These are phyloP conservation scores for Chlorella sorokiniana DNA, from an alignment of 139 green algal genomes.

Conservation along the genomic window DNA sequence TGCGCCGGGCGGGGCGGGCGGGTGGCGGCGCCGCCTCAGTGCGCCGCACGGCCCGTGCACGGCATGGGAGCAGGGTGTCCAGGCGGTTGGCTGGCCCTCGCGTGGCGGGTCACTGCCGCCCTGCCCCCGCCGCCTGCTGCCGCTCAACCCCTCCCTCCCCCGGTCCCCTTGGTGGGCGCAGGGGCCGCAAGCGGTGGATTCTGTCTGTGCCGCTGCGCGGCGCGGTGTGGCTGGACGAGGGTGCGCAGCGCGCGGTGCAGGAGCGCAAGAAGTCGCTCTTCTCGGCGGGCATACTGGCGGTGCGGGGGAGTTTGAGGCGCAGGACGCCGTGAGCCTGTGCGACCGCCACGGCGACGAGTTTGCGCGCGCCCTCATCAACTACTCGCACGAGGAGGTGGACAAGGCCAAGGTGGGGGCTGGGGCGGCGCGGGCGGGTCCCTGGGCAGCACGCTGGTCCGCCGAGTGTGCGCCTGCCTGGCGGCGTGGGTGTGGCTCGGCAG, in stretches of 20 bases:
- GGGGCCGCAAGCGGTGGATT: slow-evolving; percentile 88
- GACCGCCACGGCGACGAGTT: slow-evolving; percentile 75
- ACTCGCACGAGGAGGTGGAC: slow-evolving; percentile 53
- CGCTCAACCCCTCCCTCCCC: background rate
- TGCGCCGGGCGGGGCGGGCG: background rate
- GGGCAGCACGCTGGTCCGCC: background rate
- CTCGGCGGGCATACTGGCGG: slow-evolving; percentile 71
- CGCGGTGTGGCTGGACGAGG: slow-evolving; percentile 73
- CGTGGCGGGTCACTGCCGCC: background rate
- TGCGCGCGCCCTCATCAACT: slow-evolving; percentile 85
- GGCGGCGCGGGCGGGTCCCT: background rate
- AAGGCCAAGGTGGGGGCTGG: slow-evolving; percentile 36
- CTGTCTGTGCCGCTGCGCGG: slow-evolving; percentile 71
- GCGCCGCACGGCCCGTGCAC: background rate
- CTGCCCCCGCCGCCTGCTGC: background rate
- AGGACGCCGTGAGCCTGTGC: slow-evolving; percentile 81
- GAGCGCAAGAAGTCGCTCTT: slow-evolving; percentile 82
- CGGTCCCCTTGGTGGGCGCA: slow-evolving; percentile 8
- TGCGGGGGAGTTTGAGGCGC: slow-evolving; percentile 59
- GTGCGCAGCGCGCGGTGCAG: slow-evolving; percentile 72
- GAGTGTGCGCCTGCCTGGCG: background rate
- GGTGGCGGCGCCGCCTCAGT: background rate
- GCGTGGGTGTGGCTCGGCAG: background rate
- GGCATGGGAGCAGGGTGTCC: background rate
- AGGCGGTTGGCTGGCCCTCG: no score